These are phyloP conservation scores for Aspergillus costaricaensis DNA, from an alignment of 2,329 filamentous ascomycete genomes.

Conservation along the genomic window DNA sequence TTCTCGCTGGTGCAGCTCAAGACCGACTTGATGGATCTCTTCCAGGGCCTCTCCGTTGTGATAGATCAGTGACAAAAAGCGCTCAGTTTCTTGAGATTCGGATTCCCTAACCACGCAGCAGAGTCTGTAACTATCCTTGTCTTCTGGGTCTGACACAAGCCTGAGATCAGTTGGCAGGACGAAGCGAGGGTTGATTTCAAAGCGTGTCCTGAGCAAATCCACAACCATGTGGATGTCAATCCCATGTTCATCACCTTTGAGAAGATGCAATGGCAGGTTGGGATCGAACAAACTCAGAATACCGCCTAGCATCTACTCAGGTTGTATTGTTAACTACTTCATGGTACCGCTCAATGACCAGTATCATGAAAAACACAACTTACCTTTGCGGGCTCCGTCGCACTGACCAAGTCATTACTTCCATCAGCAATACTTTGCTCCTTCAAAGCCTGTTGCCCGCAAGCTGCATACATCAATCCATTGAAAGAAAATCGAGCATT, in stretches of 20 bases:
- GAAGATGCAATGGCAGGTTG: conserved; percentile 17
- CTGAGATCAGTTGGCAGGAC: conserved; percentile 14
- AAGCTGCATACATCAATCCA: conserved; percentile 15
- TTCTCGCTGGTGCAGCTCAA: conserved; percentile 36
- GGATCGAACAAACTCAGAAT: conserved; percentile 16
- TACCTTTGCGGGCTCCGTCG: conserved; percentile 13
- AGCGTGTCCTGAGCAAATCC: background rate
- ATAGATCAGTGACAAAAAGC: background rate
- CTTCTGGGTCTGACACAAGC: background rate
- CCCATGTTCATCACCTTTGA: conserved; percentile 20
- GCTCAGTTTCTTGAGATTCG: no score
- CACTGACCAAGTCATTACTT: background rate
- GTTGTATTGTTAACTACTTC: background rate
- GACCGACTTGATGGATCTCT: conserved; percentile 29
- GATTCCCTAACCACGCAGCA: conserved; percentile 13
- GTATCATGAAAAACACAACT: background rate
- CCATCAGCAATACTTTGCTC: background rate
- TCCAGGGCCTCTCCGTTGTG: conserved; percentile 22
- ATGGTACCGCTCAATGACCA: no score
- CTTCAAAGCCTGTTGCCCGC: conserved; percentile 14
- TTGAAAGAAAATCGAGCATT: conserved; percentile 30
- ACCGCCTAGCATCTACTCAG: conserved; percentile 4
- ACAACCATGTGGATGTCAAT: conserved; percentile 20
- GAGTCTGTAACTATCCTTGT: conserved; percentile 11
- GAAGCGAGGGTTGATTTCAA: conserved; percentile 7